Conservation (phyloP, 2,329 filamentous ascomycete genomes). For the Fusarium metavorans region DNA sequence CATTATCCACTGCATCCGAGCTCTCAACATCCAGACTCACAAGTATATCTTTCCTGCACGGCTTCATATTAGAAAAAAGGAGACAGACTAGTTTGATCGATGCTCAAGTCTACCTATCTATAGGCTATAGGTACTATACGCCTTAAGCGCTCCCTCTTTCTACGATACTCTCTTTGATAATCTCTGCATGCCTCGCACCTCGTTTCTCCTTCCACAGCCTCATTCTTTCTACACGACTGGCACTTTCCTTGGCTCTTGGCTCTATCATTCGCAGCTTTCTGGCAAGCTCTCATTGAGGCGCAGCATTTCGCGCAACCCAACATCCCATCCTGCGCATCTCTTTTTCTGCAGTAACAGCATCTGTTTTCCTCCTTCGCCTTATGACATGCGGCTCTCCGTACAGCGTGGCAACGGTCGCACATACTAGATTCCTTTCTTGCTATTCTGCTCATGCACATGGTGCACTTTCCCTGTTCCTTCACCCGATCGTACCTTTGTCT, state of each 20-base stretch:
- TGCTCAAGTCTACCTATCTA: background rate
- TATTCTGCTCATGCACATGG: rapidly evolving
- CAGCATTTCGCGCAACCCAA: background rate
- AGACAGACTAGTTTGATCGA: background rate
- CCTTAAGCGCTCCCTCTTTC: no score
- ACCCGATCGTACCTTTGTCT: background rate
- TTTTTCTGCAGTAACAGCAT: background rate
- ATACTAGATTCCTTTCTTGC: background rate
- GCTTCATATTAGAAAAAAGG: background rate
- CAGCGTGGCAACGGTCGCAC: background rate
- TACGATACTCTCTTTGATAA: no score
- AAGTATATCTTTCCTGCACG: background rate
- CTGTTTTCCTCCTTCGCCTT: background rate
- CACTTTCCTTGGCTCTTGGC: background rate
- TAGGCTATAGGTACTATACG: background rate
- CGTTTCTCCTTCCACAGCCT: background rate
- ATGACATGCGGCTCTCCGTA: background rate
- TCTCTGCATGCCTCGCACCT: no score
- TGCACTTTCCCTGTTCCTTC: background rate
- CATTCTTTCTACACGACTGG: rapidly evolving
- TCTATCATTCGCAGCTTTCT: no score
- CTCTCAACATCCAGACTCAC: background rate
- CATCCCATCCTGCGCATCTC: background rate
- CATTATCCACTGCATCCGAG: background rate
- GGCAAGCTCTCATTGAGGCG: no score